Conservation (phyloP, 2,329 filamentous ascomycete species). For the Aspergillus sp. region DNA sequence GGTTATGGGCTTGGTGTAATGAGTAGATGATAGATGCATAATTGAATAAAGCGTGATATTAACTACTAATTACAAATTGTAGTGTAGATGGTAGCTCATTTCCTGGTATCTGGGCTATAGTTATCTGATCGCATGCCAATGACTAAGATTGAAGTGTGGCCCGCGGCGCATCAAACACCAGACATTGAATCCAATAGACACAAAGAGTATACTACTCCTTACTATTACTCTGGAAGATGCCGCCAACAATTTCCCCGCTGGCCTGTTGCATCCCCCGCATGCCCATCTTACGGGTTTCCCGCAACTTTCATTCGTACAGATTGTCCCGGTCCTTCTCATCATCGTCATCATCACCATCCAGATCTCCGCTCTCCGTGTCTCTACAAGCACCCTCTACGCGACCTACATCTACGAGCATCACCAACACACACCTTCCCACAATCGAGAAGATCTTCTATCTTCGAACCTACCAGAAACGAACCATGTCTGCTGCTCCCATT, state of each 20-base stretch:
- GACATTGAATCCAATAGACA: background rate
- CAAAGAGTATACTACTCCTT: background rate
- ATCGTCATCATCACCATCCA: background rate
- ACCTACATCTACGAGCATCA: background rate
- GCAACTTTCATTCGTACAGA: background rate
- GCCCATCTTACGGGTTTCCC: background rate
- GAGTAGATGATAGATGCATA: slow-evolving; percentile 2
- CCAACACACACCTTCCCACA: background rate
- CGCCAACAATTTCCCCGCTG: background rate
- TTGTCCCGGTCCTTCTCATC: background rate
- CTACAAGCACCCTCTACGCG: background rate
- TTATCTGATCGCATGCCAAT: too few relatives aligned
- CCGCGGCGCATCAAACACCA: background rate
- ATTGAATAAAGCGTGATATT: too few relatives aligned
- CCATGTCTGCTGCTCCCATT: slow-evolving; percentile 27
- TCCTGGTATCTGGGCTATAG: background rate
- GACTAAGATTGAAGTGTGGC: background rate
- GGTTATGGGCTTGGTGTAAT: background rate
- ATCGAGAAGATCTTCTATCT: background rate
- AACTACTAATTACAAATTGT: too few relatives aligned
- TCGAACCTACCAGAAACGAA: slow-evolving; percentile 3
- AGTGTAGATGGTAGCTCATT: background rate
- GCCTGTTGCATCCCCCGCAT: background rate
- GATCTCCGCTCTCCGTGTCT: background rate
- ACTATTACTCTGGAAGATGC: background rate